phyloP scores from a whole-genome alignment of 768 basidiomycete genomes.

The Boletus bicolor region DNA sequence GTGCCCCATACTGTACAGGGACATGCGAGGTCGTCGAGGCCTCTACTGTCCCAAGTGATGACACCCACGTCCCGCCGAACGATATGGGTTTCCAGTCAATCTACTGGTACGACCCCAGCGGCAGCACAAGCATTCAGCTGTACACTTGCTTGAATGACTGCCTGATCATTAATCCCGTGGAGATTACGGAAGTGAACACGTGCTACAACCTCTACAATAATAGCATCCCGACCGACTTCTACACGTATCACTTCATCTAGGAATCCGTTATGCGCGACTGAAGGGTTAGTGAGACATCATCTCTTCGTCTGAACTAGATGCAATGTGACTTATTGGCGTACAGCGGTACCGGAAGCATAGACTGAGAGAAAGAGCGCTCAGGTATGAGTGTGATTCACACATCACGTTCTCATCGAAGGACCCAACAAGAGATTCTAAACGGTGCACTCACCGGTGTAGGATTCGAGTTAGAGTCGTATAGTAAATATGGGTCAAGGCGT shows the following conservation, averaged over 20 bases:
- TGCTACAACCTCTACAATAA: background rate
- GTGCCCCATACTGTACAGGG: background rate
- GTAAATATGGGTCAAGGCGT: too few species aligned
- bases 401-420: background rate
- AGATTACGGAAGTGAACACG: background rate
- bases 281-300: background rate
- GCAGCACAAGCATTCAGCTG: background rate
- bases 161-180: background rate
- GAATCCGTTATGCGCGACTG: background rate
- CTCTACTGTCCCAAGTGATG: background rate
- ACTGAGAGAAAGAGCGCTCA: background rate
- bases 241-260: background rate
- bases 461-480: background rate
- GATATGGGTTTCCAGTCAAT: background rate
- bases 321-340: background rate
- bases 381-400: too few species aligned
- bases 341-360: background rate
- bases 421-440: background rate
- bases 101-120: background rate
- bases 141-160: background rate
- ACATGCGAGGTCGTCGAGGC: background rate
- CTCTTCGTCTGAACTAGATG: background rate
- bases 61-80: background rate
- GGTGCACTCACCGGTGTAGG: background rate
- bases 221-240: background rate